Conservation (phyloP, 164 flowering plant genomes). For the Annona squamosa region DNA sequence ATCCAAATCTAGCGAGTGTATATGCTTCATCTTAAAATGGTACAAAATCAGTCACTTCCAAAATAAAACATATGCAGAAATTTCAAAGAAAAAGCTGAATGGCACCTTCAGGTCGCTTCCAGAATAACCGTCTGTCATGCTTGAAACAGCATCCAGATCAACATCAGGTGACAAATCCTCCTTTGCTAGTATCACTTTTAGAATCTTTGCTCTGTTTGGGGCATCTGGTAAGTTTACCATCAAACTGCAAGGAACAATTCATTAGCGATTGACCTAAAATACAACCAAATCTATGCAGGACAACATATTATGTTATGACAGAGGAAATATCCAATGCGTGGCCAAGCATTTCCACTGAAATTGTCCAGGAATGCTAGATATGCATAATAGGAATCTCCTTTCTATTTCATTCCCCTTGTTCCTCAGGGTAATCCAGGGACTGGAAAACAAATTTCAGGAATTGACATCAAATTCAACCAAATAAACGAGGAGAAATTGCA, state of each 20-base stretch:
- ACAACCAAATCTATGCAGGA: not conserved
- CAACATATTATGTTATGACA: not conserved
- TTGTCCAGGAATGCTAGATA: not conserved
- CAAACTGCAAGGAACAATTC: slow-evolving; percentile 36
- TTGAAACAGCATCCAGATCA: slow-evolving; percentile 74
- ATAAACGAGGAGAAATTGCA: not conserved
- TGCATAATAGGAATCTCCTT: not conserved
- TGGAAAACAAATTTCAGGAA: not conserved
- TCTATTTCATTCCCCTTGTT: not conserved
- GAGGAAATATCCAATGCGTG: not conserved
- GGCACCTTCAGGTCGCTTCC: slow-evolving; percentile 92
- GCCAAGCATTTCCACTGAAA: not conserved
- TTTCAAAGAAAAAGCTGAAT: not conserved
- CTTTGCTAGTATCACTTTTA: slow-evolving; percentile 76
- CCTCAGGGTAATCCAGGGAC: not conserved
- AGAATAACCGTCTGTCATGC: slow-evolving; percentile 88
- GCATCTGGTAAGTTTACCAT: slow-evolving; percentile 96
- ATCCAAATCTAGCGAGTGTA: too few relatives aligned
- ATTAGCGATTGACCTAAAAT: slow-evolving; percentile 1
- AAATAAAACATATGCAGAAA: too few relatives aligned
- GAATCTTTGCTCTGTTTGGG: slow-evolving; percentile 77
- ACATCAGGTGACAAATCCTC: slow-evolving; percentile 75
- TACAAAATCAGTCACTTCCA: too few relatives aligned
- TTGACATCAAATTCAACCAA: not conserved
- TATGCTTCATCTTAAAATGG: too few relatives aligned